A percentile compares a stretch with the other conserved stretches of the same genome.
Evolutionary conservation across 164 flowering plant species (phyloP).

Genomic region (Macadamia tetraphylla): DNA sequence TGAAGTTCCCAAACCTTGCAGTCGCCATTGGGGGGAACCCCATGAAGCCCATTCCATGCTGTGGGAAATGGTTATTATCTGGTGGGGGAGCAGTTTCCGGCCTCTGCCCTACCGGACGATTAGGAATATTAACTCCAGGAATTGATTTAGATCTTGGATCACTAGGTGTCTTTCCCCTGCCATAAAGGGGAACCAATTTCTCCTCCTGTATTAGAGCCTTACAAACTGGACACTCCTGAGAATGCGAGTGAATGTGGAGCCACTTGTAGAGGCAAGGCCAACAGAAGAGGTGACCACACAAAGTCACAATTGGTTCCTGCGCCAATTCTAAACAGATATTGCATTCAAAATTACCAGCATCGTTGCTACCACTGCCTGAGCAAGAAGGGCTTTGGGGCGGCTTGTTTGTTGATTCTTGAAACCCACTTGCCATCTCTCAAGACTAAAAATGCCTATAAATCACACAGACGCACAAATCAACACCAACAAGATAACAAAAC

Average conservation of each 20-base stretch:
- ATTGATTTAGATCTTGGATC: slow-evolving; percentile 65
- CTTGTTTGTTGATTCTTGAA: slow-evolving; percentile 40
- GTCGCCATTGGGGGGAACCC: slow-evolving; percentile 51
- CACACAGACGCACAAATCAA: not conserved
- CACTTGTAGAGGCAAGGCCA: slow-evolving; percentile 84
- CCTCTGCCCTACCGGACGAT: slow-evolving; percentile 68
- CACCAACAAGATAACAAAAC: not conserved
- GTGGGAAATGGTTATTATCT: slow-evolving; percentile 30
- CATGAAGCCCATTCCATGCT: slow-evolving; percentile 49
- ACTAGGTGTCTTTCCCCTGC: slow-evolving; percentile 50
- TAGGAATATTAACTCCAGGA: slow-evolving; percentile 55
- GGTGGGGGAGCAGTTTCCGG: slow-evolving; percentile 64
- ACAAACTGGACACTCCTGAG: slow-evolving; percentile 74
- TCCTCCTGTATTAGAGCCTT: slow-evolving; percentile 69
- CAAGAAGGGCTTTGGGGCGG: slow-evolving; percentile 39
- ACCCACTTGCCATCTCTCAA: slow-evolving; percentile 31
- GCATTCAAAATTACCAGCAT: slow-evolving; percentile 64
- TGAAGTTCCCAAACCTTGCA: slow-evolving; percentile 49
- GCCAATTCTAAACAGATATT: slow-evolving; percentile 76
- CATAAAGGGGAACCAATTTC: slow-evolving; percentile 72
- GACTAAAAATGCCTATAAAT: not conserved
- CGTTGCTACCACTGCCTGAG: slow-evolving; percentile 32
- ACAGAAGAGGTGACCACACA: slow-evolving; percentile 74
- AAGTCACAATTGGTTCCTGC: slow-evolving; percentile 76
- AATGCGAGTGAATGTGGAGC: slow-evolving; percentile 59